Conservation (phyloP, 225 moss, liverwort and hornwort genomes). For the Takakia lepidozioides region DNA sequence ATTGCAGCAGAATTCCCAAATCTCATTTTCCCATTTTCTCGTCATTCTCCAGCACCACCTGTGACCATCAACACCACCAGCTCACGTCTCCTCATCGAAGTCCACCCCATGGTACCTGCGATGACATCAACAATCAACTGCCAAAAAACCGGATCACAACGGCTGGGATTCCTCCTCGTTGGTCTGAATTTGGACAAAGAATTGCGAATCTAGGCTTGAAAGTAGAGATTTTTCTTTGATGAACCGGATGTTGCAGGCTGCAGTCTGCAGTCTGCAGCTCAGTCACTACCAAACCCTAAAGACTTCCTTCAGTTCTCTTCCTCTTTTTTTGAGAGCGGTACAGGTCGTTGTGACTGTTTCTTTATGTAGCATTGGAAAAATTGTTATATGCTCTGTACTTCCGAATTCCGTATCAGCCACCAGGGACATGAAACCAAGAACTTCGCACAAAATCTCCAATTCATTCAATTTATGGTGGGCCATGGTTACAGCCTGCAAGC, state of each 20-base stretch:
- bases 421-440: too few species aligned
- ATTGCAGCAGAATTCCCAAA: too few species aligned
- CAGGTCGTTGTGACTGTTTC: too few species aligned
- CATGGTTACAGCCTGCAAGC: too few species aligned
- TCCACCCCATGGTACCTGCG: neutral
- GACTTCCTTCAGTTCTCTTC: too few species aligned
- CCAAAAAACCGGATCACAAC: neutral
- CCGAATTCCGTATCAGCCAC: too few species aligned
- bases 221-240: neutral
- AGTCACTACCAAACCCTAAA: neutral
- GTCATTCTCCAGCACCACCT: neutral
- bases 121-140: neutral
- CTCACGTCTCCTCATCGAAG: too few species aligned
- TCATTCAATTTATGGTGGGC: too few species aligned
- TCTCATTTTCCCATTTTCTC: slow-evolving; percentile 45
- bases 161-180: neutral
- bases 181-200: neutral
- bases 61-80: slow-evolving; percentile 23
- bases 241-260: neutral
- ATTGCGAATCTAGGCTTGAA: neutral
- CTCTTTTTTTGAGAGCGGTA: too few species aligned
- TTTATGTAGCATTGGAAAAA: too few species aligned
- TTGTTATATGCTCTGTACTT: too few species aligned
- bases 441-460: too few species aligned
- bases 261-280: neutral